Conservation (phyloP, 805 yeast species). For the Tetrapisispora iriomotensis region DNA sequence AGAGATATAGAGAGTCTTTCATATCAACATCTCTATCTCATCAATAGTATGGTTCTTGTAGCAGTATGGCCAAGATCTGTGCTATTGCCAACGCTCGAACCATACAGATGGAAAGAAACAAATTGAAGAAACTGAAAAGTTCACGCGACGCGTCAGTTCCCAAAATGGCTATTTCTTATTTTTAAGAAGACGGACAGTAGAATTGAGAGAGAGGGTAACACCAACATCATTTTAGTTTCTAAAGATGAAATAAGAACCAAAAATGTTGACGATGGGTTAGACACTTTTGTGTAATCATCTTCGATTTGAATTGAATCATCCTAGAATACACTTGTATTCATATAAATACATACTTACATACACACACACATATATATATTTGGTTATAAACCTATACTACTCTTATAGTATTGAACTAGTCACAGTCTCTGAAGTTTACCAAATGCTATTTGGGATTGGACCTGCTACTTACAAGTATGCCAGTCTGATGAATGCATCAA, state of each 20-base stretch:
- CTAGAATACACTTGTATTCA: too few species aligned
- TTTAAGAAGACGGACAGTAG: neutral
- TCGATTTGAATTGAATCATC: too few species aligned
- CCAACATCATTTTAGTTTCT: neutral
- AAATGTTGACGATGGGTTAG: neutral
- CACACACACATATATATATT: too few species aligned
- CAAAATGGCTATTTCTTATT: neutral
- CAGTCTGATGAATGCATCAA: neutral
- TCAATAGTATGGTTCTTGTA: too few species aligned
- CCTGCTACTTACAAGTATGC: neutral
- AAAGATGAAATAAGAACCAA: neutral
- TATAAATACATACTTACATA: too few species aligned
- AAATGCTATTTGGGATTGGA: neutral
- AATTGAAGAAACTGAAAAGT: neutral
- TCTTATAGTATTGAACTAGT: too few species aligned
- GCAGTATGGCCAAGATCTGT: too few species aligned
- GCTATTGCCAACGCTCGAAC: too few species aligned
- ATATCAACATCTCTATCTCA: too few species aligned
- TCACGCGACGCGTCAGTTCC: slow-evolving; percentile 6
- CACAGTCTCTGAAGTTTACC: neutral
- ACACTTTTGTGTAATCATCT: too few species aligned
- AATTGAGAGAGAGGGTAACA: neutral
- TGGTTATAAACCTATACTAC: neutral
- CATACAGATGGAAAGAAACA: too few species aligned
- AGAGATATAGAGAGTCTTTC: too few species aligned